phyloP scores from a whole-genome alignment of 2,329 filamentous ascomycete species.

The Alternaria triticina region DNA sequence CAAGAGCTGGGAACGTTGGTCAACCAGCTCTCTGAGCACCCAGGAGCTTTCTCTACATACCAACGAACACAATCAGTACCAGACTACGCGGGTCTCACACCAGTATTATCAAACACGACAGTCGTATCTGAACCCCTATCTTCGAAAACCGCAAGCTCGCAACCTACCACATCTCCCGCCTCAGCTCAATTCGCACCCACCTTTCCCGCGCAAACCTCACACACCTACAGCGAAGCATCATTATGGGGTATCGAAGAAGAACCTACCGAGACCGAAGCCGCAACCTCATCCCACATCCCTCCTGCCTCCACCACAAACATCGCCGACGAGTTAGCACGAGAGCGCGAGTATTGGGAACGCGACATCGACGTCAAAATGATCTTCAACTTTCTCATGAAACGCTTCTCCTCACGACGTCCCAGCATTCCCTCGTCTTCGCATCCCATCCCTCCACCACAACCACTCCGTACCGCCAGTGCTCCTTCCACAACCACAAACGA shows the following conservation, averaged over 20 bases:
- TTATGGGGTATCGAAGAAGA: slow-evolving; percentile 73
- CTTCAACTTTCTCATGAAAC: slow-evolving; percentile 68
- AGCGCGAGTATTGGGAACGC: slow-evolving; percentile 87
- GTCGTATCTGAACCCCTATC: slow-evolving; percentile 28
- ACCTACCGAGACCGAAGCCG: slow-evolving; percentile 48
- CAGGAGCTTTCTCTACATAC: slow-evolving; percentile 88
- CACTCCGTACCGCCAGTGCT: neutral
- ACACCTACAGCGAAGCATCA: slow-evolving; percentile 58
- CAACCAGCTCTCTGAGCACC: slow-evolving; percentile 82
- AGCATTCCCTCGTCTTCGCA: slow-evolving; percentile 26
- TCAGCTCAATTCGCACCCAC: slow-evolving; percentile 60
- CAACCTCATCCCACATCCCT: slow-evolving; percentile 53
- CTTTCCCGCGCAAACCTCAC: slow-evolving; percentile 40
- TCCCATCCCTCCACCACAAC: slow-evolving; percentile 5
- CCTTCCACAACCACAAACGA: slow-evolving; percentile 12
- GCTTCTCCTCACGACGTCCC: slow-evolving; percentile 46
- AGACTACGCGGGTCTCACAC: slow-evolving; percentile 79
- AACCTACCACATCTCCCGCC: slow-evolving; percentile 36
- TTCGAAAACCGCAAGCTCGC: slow-evolving; percentile 35
- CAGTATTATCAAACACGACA: slow-evolving; percentile 49
- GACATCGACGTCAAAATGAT: slow-evolving; percentile 91
- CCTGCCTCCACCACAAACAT: slow-evolving; percentile 21
- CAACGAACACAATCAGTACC: slow-evolving; percentile 63
- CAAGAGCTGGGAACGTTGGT: slow-evolving; percentile 85
- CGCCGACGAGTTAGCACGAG: slow-evolving; percentile 49